These are phyloP conservation scores for Candida ovalis DNA, from an alignment of 805 yeast genomes.

Conservation along the genomic window DNA sequence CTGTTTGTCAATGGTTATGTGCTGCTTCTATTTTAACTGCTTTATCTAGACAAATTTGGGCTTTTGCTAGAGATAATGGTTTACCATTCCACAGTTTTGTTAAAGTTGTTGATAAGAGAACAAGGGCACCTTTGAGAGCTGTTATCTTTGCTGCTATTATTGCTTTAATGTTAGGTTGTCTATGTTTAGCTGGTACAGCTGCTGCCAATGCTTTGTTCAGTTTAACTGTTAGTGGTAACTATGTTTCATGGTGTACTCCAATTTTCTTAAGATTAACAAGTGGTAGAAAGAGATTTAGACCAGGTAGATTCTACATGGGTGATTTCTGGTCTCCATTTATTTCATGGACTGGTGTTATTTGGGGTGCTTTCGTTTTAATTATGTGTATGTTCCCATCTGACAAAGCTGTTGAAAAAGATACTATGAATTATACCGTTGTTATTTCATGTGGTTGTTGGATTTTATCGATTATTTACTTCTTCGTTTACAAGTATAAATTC, in stretches of 20 bases:
- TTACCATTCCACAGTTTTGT: conserved; percentile 56
- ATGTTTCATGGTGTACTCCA: conserved; percentile 62
- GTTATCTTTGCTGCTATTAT: conserved; percentile 49
- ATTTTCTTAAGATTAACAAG: conserved; percentile 48
- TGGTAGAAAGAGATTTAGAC: conserved; percentile 48
- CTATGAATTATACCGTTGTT: conserved; percentile 70
- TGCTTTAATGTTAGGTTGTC: conserved; percentile 48
- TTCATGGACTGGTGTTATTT: conserved; percentile 41
- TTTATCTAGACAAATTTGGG: conserved; percentile 68
- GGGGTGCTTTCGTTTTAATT: conserved; percentile 50
- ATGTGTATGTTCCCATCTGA: conserved; percentile 60
- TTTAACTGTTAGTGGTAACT: conserved; percentile 58
- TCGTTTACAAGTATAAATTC: background rate
- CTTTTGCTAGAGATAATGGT: conserved; percentile 77
- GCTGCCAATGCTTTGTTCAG: conserved; percentile 69
- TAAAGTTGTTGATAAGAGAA: conserved; percentile 51
- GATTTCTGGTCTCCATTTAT: conserved; percentile 41
- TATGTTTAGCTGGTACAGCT: conserved; percentile 53
- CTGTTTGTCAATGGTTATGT: conserved; percentile 62
- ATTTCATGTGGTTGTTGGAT: conserved; percentile 46
- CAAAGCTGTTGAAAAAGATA: conserved; percentile 35
- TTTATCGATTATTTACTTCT: background rate
- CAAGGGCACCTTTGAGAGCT: conserved; percentile 66
- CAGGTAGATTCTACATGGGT: conserved; percentile 70
- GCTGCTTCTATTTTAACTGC: conserved; percentile 61